phyloP scores from a whole-genome alignment of 768 basidiomycete species.

The Astraeus odoratus region DNA sequence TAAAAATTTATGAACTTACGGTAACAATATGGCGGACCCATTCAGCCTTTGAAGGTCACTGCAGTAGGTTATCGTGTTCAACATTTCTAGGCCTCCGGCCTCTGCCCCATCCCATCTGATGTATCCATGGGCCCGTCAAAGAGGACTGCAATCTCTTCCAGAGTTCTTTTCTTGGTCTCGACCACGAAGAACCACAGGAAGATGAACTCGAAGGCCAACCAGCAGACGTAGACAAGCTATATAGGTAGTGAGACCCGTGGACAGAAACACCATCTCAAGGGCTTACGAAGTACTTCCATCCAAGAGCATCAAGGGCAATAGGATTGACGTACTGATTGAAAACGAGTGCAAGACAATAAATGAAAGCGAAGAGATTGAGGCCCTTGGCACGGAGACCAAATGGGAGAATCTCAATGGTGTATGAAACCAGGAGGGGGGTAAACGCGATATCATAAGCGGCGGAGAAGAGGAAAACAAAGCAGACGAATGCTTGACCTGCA shows the following conservation, averaged over 20 bases:
- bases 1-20: too few species aligned
- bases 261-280: neutral
- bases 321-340: conserved; percentile 90
- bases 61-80: too few species aligned
- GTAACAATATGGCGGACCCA: too few species aligned
- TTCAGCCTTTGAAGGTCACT: too few species aligned
- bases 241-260: neutral
- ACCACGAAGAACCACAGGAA: conserved; percentile 63
- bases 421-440: conserved; percentile 79
- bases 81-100: too few species aligned
- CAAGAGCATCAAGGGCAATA: conserved; percentile 54
- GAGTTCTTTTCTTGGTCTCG: conserved; percentile 65
- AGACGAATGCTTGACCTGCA: conserved; percentile 69
- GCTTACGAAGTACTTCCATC: conserved; percentile 73
- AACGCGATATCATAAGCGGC: conserved; percentile 77
- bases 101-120: conserved; percentile 25
- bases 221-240: conserved; percentile 62
- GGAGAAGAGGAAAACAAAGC: conserved; percentile 81
- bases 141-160: conserved; percentile 77
- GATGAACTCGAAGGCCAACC: conserved; percentile 59
- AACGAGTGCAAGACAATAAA: conserved; percentile 71
- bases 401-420: conserved; percentile 86
- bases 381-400: conserved; percentile 81
- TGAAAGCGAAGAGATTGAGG: conserved; percentile 74
- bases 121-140: conserved; percentile 57